Percentiles rank a stretch among this genome's conserved stretches.
Conservation (phyloP, 306 rosid species). For the Citrullus colocynthis region DNA sequence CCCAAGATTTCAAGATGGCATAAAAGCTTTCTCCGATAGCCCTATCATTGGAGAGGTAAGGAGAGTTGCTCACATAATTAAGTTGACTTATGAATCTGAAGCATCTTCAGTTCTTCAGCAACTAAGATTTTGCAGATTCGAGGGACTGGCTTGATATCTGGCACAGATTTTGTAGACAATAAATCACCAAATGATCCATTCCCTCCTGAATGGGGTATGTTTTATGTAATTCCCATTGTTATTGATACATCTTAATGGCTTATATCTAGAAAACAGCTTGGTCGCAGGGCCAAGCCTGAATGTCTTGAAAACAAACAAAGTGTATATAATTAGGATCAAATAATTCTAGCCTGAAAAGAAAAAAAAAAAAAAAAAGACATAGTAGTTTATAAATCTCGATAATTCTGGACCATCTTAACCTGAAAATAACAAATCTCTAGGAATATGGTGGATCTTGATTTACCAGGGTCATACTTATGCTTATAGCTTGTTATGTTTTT, state of each 20-base stretch:
- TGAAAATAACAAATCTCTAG: too few relatives aligned
- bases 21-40: slow-evolving; percentile 67
- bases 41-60: slow-evolving; percentile 86
- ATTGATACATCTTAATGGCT: neutral
- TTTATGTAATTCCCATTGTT: neutral
- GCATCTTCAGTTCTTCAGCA: neutral
- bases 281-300: neutral
- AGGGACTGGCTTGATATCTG: slow-evolving; percentile 70
- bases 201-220: neutral
- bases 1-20: slow-evolving; percentile 71
- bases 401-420: too few relatives aligned
- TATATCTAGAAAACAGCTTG: neutral
- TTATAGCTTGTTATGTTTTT: too few relatives aligned
- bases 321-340: too few relatives aligned
- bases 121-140: slow-evolving; percentile 51
- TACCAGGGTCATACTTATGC: too few relatives aligned
- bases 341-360: too few relatives aligned
- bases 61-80: neutral
- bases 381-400: too few relatives aligned
- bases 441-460: too few relatives aligned
- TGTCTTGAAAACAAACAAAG: too few relatives aligned
- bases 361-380: too few relatives aligned
- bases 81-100: neutral
- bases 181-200: slow-evolving; percentile 18
- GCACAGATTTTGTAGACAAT: slow-evolving; percentile 61